Percentiles rank a stretch among this genome's conserved stretches.
Evolutionary conservation across 805 yeast genomes (phyloP).

Genomic region (Kodamaea restingae): DNA sequence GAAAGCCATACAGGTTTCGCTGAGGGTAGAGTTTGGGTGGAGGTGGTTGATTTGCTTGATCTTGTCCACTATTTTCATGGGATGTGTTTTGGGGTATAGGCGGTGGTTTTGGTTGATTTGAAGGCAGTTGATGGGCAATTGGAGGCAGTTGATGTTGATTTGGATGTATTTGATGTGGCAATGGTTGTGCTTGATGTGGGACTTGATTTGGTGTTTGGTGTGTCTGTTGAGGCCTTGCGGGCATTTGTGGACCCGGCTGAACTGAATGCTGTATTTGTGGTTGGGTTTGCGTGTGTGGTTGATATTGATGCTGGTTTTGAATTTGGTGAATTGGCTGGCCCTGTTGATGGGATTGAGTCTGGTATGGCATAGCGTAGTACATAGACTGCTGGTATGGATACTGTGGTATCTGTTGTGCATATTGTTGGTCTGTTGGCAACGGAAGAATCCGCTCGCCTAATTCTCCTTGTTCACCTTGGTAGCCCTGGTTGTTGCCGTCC

Average conservation of each 20-base stretch:
- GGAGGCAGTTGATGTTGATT: constrained; percentile 9
- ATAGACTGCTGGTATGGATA: too few relatives aligned
- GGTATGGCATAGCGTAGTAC: too few relatives aligned
- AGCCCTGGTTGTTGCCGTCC: constrained; percentile 13
- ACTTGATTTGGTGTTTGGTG: background rate
- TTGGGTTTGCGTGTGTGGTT: constrained; percentile 1
- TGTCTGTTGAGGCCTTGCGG: too few relatives aligned
- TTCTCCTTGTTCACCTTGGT: constrained; percentile 4
- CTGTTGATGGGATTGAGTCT: too few relatives aligned
- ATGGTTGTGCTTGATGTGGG: constrained; percentile 1
- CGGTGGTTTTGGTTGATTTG: constrained; percentile 8
- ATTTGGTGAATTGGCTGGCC: constrained; percentile 4
- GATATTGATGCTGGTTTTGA: constrained; percentile 1
- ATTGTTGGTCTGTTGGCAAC: constrained; percentile 5
- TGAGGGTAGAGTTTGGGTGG: too few relatives aligned
- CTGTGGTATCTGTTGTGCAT: constrained; percentile 4
- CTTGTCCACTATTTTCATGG: too few relatives aligned
- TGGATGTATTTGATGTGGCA: constrained; percentile 2
- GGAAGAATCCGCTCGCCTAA: constrained; percentile 9
- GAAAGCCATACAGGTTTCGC: background rate
- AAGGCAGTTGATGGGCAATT: too few relatives aligned
- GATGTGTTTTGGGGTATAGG: too few relatives aligned
- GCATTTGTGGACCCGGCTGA: too few relatives aligned
- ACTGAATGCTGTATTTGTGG: background rate
- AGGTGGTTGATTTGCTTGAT: constrained; percentile 7